A percentile compares a stretch with the other conserved stretches of the same genome.
Conservation (phyloP, 208 protist genomes). For the Acanthamoeba culbertsoni region DNA sequence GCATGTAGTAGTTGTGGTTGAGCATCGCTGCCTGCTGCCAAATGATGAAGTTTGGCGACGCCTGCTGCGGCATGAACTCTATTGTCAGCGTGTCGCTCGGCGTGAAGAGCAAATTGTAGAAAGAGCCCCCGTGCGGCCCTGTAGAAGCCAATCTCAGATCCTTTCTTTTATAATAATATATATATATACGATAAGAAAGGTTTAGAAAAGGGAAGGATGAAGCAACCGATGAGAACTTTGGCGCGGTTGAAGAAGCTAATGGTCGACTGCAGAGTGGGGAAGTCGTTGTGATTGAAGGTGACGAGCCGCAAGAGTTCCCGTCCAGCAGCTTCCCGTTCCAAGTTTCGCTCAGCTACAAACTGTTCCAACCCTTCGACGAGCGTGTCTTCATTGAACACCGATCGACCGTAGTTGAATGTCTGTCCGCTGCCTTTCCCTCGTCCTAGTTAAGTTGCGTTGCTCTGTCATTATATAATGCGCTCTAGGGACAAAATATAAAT, state of each 20-base stretch:
- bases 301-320: not conserved
- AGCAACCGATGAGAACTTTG: not conserved
- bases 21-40: constrained; percentile 5
- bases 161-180: no score
- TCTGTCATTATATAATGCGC: no score
- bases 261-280: not conserved
- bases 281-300: not conserved
- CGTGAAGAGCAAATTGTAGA: not conserved
- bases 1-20: not conserved
- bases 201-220: not conserved
- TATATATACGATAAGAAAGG: not conserved
- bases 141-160: no score
- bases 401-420: not conserved
- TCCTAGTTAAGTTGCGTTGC: no score
- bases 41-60: not conserved
- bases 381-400: not conserved
- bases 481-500: not conserved
- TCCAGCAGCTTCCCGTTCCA: not conserved
- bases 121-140: not conserved
- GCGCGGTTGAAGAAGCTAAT: not conserved
- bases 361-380: not conserved
- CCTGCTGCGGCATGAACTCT: not conserved
- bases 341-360: not conserved
- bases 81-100: not conserved
- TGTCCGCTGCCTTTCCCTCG: not conserved